These are phyloP conservation scores for Trametes gibbosa DNA, from an alignment of 768 basidiomycete genomes.

Conservation along the genomic window DNA sequence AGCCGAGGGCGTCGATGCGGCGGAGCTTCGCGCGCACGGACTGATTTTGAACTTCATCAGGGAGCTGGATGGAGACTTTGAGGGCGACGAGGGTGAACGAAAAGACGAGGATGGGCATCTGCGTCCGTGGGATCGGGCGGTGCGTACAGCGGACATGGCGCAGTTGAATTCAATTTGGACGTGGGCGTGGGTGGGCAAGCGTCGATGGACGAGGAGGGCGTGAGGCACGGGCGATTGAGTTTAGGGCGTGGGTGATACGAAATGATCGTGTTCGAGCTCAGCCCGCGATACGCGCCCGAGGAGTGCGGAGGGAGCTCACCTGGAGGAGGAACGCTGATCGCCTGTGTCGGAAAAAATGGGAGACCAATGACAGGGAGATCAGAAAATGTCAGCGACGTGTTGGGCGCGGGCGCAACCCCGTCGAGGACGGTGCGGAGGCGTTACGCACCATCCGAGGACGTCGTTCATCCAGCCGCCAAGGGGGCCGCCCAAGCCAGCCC, in stretches of 20 bases:
- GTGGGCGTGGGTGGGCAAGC: not conserved
- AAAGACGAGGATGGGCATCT: slow-evolving; percentile 77
- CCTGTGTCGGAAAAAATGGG: slow-evolving; percentile 42
- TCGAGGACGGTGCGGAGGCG: not conserved
- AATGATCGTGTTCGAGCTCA: slow-evolving; percentile 14
- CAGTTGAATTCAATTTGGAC: not conserved
- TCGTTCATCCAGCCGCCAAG: slow-evolving; percentile 86
- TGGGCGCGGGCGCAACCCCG: not conserved
- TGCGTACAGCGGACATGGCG: not conserved
- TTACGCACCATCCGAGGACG: slow-evolving; percentile 74
- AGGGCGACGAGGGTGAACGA: slow-evolving; percentile 67
- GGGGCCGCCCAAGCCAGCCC: slow-evolving; percentile 78
- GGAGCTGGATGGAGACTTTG: slow-evolving; percentile 77
- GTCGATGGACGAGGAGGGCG: slow-evolving; percentile 8
- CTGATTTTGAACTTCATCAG: slow-evolving; percentile 62
- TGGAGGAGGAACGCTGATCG: slow-evolving; percentile 83
- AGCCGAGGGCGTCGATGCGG: slow-evolving; percentile 85
- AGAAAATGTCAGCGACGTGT: slow-evolving; percentile 49
- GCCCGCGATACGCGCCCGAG: slow-evolving; percentile 3
- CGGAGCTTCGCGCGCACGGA: slow-evolving; percentile 59
- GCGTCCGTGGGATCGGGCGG: not conserved
- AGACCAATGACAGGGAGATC: not conserved
- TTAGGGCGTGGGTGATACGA: slow-evolving; percentile 8
- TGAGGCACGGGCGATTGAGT: slow-evolving; percentile 11
- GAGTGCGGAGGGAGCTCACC: slow-evolving; percentile 41